Conservation (phyloP, 768 basidiomycete species). For the Boletales sp. region DNA sequence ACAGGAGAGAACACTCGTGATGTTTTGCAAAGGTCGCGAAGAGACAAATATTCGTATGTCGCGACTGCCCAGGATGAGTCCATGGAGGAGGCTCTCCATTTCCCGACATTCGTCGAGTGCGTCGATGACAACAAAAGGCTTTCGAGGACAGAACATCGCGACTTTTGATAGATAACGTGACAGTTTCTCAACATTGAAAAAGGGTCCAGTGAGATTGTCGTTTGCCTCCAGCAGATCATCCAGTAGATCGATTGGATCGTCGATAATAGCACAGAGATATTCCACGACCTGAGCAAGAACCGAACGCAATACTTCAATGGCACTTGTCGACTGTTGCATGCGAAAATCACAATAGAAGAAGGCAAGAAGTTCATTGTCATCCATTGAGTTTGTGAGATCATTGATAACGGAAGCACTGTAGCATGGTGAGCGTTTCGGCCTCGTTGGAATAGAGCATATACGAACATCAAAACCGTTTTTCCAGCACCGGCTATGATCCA, state of each 20-base stretch:
- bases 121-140: slow-evolving; percentile 16
- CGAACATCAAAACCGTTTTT: slow-evolving; percentile 1
- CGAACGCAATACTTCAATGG: slow-evolving; percentile 15
- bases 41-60: slow-evolving; percentile 7
- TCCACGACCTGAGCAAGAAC: slow-evolving; percentile 15
- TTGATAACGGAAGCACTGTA: neutral
- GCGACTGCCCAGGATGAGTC: neutral
- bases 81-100: slow-evolving; percentile 5
- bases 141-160: neutral
- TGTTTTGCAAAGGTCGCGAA: slow-evolving; percentile 3
- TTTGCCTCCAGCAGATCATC: slow-evolving; percentile 4
- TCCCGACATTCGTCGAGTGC: slow-evolving; percentile 21
- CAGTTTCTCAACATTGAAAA: slow-evolving; percentile 4
- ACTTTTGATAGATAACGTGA: neutral
- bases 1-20: neutral
- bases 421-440: no score
- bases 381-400: neutral
- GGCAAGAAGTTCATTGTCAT: neutral
- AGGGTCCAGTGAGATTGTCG: neutral
- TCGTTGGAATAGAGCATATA: neutral
- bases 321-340: slow-evolving; percentile 1
- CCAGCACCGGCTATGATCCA: neutral
- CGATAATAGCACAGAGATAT: neutral
- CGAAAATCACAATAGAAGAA: slow-evolving; percentile 27
- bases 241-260: neutral